Conservation (phyloP, 1,139 yeast genomes). For the Blastobotrys arbuscula region DNA sequence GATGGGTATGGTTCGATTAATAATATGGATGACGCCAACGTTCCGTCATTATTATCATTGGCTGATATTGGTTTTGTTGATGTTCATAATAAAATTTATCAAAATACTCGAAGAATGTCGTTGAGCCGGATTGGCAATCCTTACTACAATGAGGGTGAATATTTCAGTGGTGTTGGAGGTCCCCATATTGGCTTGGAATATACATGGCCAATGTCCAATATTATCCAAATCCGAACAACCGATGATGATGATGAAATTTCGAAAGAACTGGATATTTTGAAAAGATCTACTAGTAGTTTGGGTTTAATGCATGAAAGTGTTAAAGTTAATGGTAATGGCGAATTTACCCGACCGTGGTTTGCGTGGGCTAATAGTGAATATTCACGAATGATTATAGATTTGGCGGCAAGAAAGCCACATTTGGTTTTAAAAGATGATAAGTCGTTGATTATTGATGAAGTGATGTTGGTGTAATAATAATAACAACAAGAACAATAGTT, state of each 20-base stretch:
- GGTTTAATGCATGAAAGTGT: slow-evolving; percentile 86
- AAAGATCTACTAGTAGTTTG: slow-evolving; percentile 60
- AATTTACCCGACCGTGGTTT: slow-evolving; percentile 74
- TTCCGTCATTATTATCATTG: slow-evolving; percentile 73
- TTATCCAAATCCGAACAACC: slow-evolving; percentile 67
- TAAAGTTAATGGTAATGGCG: slow-evolving; percentile 49
- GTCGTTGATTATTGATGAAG: slow-evolving; percentile 1
- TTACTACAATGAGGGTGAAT: slow-evolving; percentile 56
- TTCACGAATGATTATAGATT: slow-evolving; percentile 72
- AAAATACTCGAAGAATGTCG: slow-evolving; percentile 74
- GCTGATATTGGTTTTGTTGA: slow-evolving; percentile 72
- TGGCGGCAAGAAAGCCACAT: slow-evolving; percentile 71
- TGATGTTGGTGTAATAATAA: not conserved
- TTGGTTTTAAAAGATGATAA: slow-evolving; percentile 43
- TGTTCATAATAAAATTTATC: slow-evolving; percentile 53
- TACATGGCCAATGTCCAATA: slow-evolving; percentile 89
- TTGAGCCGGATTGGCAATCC: slow-evolving; percentile 70
- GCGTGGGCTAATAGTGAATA: slow-evolving; percentile 94
- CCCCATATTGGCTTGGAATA: slow-evolving; percentile 78
- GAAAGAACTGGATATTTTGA: slow-evolving; percentile 45
- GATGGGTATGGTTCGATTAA: slow-evolving; percentile 77
- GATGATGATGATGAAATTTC: slow-evolving; percentile 64
- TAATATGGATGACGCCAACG: slow-evolving; percentile 86
- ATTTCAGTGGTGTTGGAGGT: slow-evolving; percentile 78
- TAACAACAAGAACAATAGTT: too few species aligned